A percentile compares a stretch with the other conserved stretches of the same genome.
Conservation (phyloP, 1,284 basidiomycete species). For the Cryptococcus hybrid region DNA sequence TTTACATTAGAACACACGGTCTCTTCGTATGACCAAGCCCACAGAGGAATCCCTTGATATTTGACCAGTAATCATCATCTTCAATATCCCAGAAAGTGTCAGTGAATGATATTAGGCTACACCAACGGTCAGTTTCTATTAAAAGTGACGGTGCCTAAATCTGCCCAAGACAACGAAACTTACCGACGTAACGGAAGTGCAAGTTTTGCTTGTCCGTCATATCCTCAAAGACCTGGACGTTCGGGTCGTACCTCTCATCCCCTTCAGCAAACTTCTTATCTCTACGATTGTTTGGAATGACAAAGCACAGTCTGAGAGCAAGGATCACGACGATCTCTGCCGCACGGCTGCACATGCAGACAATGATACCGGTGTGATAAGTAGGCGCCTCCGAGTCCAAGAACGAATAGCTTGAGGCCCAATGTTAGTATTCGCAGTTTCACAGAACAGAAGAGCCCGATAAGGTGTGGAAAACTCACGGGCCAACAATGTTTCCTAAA, state of each 20-base stretch:
- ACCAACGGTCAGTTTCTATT: neutral
- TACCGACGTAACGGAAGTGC: conserved; percentile 30
- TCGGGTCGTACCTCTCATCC: conserved; percentile 26
- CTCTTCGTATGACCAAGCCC: too few relatives aligned
- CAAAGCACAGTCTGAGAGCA: conserved; percentile 44
- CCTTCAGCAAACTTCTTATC: conserved; percentile 46
- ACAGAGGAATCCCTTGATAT: too few relatives aligned
- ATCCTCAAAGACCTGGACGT: conserved; percentile 25
- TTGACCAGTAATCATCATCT: too few relatives aligned
- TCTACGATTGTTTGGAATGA: conserved; percentile 39
- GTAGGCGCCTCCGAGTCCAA: conserved; percentile 43
- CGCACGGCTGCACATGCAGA: conserved; percentile 46
- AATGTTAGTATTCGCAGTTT: neutral
- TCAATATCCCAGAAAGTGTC: too few relatives aligned
- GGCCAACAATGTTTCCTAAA: conserved; percentile 50
- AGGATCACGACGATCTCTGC: conserved; percentile 47
- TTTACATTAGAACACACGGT: too few relatives aligned
- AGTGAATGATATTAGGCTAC: neutral
- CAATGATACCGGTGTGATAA: conserved; percentile 50
- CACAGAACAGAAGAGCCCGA: neutral
- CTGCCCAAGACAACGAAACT: neutral
- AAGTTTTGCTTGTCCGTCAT: conserved; percentile 34
- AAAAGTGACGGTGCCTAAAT: neutral
- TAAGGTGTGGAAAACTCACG: conserved; percentile 9
- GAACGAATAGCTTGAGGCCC: conserved; percentile 22